Percentiles rank a stretch among this genome's conserved stretches.
phyloP scores from a whole-genome alignment of 1,139 yeast species.

The Debaryomycetaceae sp. region DNA sequence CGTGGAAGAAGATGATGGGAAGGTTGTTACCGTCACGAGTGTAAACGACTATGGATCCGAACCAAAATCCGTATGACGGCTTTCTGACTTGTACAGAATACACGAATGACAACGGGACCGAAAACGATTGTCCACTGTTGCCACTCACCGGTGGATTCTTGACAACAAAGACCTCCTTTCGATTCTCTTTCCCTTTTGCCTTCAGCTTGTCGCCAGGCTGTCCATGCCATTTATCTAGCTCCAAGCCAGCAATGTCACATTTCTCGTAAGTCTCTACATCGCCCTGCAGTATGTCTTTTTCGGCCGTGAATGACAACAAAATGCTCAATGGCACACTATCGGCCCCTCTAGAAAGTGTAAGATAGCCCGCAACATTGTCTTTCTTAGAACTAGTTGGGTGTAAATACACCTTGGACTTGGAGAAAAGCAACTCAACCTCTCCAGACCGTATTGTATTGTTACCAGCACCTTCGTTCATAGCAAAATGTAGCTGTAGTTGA shows the following conservation, averaged over 20 bases:
- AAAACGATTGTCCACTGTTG: conserved; percentile 62
- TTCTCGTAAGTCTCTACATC: conserved; percentile 49
- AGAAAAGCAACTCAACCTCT: conserved; percentile 46
- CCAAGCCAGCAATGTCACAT: conserved; percentile 46
- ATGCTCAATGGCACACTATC: conserved; percentile 55
- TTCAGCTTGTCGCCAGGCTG: conserved; percentile 7
- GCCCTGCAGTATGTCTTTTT: conserved; percentile 43
- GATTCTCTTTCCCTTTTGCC: not conserved
- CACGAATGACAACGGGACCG: conserved; percentile 54
- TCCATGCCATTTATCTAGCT: conserved; percentile 1
- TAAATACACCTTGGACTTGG: conserved; percentile 68
- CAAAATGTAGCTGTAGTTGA: not conserved
- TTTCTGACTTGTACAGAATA: conserved; percentile 80
- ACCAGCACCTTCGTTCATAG: not conserved
- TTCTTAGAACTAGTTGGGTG: conserved; percentile 74
- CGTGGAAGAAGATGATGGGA: conserved; percentile 90
- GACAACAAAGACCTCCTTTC: conserved; percentile 26
- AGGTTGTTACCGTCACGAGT: conserved; percentile 64
- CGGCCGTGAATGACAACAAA: conserved; percentile 75
- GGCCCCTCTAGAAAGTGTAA: conserved; percentile 59
- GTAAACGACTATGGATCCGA: conserved; percentile 78
- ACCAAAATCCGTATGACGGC: conserved; percentile 88
- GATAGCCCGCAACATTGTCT: conserved; percentile 77
- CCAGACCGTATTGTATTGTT: conserved; percentile 4
- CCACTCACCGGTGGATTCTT: conserved; percentile 51